Evolutionary conservation across 2,329 filamentous ascomycete genomes (phyloP).

Genomic region (Neonectria neomacrospora): DNA sequence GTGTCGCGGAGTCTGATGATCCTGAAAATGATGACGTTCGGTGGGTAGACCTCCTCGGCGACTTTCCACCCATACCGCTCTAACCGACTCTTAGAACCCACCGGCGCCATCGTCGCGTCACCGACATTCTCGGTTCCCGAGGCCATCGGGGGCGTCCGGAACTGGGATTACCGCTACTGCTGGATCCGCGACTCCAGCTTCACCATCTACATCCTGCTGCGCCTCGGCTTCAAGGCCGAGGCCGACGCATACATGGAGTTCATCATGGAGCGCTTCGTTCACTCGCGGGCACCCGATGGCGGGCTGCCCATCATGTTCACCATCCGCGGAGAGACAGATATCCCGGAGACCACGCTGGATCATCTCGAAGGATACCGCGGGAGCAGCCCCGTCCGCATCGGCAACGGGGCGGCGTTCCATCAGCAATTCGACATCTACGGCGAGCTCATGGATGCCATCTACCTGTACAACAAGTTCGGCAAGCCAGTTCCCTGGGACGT

Average conservation of each 20-base stretch:
- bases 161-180: conserved; percentile 80
- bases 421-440: conserved; percentile 84
- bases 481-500: conserved; percentile 82
- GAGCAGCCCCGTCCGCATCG: conserved; percentile 78
- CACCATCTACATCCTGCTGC: conserved; percentile 80
- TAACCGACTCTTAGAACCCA: conserved; percentile 65
- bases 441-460: conserved; percentile 81
- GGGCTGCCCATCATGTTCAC: conserved; percentile 85
- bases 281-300: conserved; percentile 68
- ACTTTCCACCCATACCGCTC: background rate
- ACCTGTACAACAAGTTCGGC: conserved; percentile 82
- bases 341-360: conserved; percentile 74
- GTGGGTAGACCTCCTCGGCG: conserved; percentile 33
- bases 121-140: conserved; percentile 83
- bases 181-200: conserved; percentile 84
- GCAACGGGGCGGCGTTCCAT: conserved; percentile 81
- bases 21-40: conserved; percentile 78
- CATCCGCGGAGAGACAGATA: conserved; percentile 78
- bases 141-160: conserved; percentile 73
- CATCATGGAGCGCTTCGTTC: conserved; percentile 76
- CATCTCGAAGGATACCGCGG: conserved; percentile 79
- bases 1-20: conserved; percentile 78
- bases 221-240: conserved; percentile 79
- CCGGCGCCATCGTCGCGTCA: conserved; percentile 79
- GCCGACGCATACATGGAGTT: conserved; percentile 83